These are phyloP conservation scores for Auricularia sp. DNA, from an alignment of 768 basidiomycete genomes.

Conservation along the genomic window DNA sequence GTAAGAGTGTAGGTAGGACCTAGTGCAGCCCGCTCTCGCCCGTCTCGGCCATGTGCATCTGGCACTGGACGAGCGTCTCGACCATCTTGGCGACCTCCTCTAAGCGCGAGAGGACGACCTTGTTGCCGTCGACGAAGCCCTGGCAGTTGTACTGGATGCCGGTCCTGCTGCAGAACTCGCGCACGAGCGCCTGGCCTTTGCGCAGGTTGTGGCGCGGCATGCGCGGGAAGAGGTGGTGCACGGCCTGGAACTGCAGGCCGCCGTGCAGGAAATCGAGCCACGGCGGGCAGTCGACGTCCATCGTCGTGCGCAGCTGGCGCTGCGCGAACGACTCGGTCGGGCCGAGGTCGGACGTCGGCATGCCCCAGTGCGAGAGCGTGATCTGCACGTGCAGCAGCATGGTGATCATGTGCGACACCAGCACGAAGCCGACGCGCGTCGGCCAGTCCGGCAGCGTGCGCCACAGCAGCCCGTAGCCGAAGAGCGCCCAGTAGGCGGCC, in stretches of 20 bases:
- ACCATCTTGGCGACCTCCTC: slow-evolving; percentile 82
- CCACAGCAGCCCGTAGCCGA: slow-evolving; percentile 71
- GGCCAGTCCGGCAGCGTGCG: slow-evolving; percentile 59
- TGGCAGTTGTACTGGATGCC: slow-evolving; percentile 85
- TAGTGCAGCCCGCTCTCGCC: not conserved
- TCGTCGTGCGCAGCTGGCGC: slow-evolving; percentile 91
- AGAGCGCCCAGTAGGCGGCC: slow-evolving; percentile 62
- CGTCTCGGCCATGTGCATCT: not conserved
- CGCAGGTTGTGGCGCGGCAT: slow-evolving; percentile 88
- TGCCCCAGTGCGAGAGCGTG: slow-evolving; percentile 93
- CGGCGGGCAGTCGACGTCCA: slow-evolving; percentile 83
- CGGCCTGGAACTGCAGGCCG: slow-evolving; percentile 94
- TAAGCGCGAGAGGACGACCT: slow-evolving; percentile 73
- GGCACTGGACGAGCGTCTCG: slow-evolving; percentile 22
- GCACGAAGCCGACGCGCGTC: slow-evolving; percentile 61
- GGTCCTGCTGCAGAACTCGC: slow-evolving; percentile 77
- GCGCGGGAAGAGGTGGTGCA: slow-evolving; percentile 96
- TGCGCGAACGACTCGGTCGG: slow-evolving; percentile 86
- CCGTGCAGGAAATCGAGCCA: slow-evolving; percentile 87
- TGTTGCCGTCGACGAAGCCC: slow-evolving; percentile 79
- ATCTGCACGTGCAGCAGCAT: slow-evolving; percentile 93
- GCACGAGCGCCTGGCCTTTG: slow-evolving; percentile 72
- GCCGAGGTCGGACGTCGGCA: slow-evolving; percentile 89
- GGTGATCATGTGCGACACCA: slow-evolving; percentile 77
- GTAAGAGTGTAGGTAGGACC: too few species aligned